Base-by-base conservation (phyloP, 345 rosid genomes). In the Eucalyptus marginata region DNA sequence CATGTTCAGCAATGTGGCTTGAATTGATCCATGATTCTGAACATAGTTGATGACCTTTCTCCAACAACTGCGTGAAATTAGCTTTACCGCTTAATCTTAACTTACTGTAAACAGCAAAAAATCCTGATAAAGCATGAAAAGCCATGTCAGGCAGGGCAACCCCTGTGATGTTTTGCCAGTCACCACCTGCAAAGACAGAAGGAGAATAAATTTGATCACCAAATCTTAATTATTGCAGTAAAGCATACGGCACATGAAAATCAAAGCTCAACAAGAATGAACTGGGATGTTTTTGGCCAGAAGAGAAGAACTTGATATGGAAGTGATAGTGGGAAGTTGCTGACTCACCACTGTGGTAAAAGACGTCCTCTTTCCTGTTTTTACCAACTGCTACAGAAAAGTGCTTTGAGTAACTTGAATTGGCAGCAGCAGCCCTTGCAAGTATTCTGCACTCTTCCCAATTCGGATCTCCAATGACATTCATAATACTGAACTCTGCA, bases 111-210 rank as follows among this genome's bases (percentile, higher is more conserved):
- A 94, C 91, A 47, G 93, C 93, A 84, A 90, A 93, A 92, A 94
- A 95, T 62, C 95, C 95, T 54, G 96, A 94, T 86, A 94, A 89
- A 24, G 97, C 95, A 86, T 94, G 95, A 90, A 93, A 94, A 86
- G 86, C 88, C 86, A 58, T 84, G 8, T 87, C 89, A 46, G 68
- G 91, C 81, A 40, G 58, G 87, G 88, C 31, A 24, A 64, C 59
- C 36, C 90, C 87, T 4, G 89, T 90, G 89, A 92, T 88, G 86
- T 93, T 90, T 29, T 91, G 91, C 87, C 86, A 81, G 44, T 79
- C 87, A 62, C 85, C 90, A 62, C 92, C 95, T 94, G 95, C 92
- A 86, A 49, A 9, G 62, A 87, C 13, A 1, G 3, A 24, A 27
- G 81, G 12, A 56, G 47, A 0, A 54, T 58, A 1, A 47, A 62